Evolutionary conservation across 2,329 filamentous ascomycete genomes (phyloP), one percentile per base, ranked within the genome.

Genomic region (Orbilia oligospora): DNA sequence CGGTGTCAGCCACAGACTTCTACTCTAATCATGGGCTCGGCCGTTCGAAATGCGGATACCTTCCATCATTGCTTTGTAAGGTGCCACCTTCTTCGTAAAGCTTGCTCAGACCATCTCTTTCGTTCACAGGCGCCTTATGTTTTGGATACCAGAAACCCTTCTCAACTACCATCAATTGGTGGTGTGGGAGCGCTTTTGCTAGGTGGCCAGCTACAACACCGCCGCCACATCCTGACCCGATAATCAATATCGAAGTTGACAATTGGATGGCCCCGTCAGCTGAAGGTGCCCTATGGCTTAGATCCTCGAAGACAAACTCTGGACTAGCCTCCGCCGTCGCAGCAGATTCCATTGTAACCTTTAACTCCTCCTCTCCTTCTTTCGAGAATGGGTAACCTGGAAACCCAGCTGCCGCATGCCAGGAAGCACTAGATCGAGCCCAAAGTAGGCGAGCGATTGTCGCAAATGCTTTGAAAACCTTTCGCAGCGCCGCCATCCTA

Each of bases 161-260:
- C 81, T 97, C 93, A 2, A 93, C 90, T 0, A 97, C 92, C 76
- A 79, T 79, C 27, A 79, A 33, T 14, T 65, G 18, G 30, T 79
- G 76, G 22, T 79, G 76, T 18, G 76, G 76, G 3, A 97, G 84
- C 0, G 91, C 92, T 84, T 94, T 91, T 9, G 94, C 89, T 0
- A 97, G 86, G 64, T 92, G 91, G 84, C 94, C 94, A 24, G 94
- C 94, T 41, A 88, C 89, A 0, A 97, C 93, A 9, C 88, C 93
- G 48, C 92, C 94, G 80, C 94, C 94, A 81, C 93, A 97, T 30
- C 94, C 94, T 44, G 92, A 96, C 1, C 94, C 94, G 20, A 97
- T 88, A 73, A 97, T 90, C 48, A 97, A 89, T 0, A 97, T 90
- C 83, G 97, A 95, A 0, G 92, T 91, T 68, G 93, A 89, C 46